These are phyloP conservation scores for Fragaria nilgerrensis DNA, from an alignment of 306 rosid species.

Conservation along the genomic window DNA sequence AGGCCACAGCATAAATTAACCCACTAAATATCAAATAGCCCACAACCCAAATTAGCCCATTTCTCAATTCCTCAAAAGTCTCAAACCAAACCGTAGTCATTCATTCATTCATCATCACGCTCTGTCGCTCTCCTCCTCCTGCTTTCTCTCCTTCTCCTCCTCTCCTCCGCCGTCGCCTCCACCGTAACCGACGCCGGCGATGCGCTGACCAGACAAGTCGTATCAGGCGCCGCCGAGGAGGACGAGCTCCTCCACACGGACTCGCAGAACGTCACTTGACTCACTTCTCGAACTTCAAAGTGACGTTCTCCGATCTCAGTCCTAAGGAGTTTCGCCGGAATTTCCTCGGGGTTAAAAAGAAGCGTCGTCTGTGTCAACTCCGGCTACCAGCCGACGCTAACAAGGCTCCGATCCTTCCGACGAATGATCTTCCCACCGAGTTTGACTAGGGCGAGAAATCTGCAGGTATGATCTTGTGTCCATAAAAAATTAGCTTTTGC, in stretches of 20 bases:
- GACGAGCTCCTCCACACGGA: slow-evolving; percentile 40
- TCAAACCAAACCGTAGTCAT: no score
- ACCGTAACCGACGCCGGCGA: no score
- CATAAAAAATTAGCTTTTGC: no score
- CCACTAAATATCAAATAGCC: no score
- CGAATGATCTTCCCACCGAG: slow-evolving; percentile 59
- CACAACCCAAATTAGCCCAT: no score
- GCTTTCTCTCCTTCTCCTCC: no score
- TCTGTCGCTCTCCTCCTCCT: no score
- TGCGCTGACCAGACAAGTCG: slow-evolving; percentile 79
- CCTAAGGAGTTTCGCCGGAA: slow-evolving; percentile 61
- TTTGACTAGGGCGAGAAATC: slow-evolving; percentile 95
- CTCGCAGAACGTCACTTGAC: slow-evolving; percentile 61
- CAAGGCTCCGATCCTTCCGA: slow-evolving; percentile 87
- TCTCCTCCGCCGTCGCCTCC: no score
- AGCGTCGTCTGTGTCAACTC: slow-evolving; percentile 33
- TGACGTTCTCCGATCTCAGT: slow-evolving; percentile 77
- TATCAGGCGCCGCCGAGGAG: slow-evolving; percentile 33
- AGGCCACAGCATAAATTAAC: no score
- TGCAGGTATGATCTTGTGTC: slow-evolving; percentile 24
- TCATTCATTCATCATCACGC: no score
- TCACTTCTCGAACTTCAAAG: slow-evolving; percentile 49
- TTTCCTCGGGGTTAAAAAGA: slow-evolving; percentile 58
- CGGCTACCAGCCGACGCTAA: slow-evolving; percentile 63
- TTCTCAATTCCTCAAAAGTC: no score